A percentile compares a stretch with the other conserved stretches of the same genome.
Evolutionary conservation across 441 rosid species (phyloP).

Genomic region (Brassica balearica): DNA sequence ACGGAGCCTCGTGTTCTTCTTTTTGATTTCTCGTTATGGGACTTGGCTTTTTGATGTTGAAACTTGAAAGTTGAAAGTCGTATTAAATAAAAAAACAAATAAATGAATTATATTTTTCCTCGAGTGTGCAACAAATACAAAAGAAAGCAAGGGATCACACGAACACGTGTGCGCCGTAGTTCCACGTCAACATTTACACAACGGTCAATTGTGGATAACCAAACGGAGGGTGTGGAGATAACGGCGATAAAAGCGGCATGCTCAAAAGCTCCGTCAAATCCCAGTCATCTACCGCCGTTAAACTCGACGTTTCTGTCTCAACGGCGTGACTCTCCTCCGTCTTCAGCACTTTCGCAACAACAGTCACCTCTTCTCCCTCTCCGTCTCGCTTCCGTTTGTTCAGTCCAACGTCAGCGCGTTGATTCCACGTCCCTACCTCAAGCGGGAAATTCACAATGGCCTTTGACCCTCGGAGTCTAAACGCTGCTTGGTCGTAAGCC

Average conservation of each 20-base stretch:
- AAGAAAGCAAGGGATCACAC: neutral
- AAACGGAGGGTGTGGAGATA: constrained; percentile 53
- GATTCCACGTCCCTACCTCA: constrained; percentile 55
- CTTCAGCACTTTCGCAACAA: constrained; percentile 47
- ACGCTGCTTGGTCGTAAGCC: constrained; percentile 89
- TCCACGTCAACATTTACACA: constrained; percentile 27
- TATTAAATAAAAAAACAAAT: neutral
- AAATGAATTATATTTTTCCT: constrained; percentile 9
- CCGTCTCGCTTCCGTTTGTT: constrained; percentile 52
- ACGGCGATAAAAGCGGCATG: constrained; percentile 50
- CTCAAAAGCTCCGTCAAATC: constrained; percentile 51
- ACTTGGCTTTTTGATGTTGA: neutral
- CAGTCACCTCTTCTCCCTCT: constrained; percentile 17
- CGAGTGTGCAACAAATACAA: neutral
- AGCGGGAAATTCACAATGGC: constrained; percentile 90
- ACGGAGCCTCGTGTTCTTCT: neutral
- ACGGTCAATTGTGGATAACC: constrained; percentile 53
- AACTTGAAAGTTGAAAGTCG: constrained; percentile 6
- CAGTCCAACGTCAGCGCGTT: constrained; percentile 38
- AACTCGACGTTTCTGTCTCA: constrained; percentile 55
- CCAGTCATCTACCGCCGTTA: constrained; percentile 45
- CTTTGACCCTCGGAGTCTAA: constrained; percentile 79
- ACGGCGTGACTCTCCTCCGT: constrained; percentile 42
- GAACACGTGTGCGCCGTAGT: neutral
- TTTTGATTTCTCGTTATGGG: neutral